Percentiles rank a stretch among this genome's conserved stretches.
Evolutionary conservation across 1,284 basidiomycete genomes (phyloP).

Genomic region (Nidula niveotomentosa): DNA sequence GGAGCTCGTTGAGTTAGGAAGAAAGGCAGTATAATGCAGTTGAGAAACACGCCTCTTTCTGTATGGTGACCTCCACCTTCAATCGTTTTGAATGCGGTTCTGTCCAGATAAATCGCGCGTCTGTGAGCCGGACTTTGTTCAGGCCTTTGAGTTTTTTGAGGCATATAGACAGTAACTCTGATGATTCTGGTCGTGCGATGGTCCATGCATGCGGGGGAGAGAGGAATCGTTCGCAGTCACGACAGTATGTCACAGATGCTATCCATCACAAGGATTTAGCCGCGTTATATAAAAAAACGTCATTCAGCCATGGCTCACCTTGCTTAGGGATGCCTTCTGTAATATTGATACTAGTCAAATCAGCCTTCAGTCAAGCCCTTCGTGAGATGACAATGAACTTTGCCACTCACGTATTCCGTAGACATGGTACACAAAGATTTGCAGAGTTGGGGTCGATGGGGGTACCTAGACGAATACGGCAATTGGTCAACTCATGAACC

Average conservation of each 20-base stretch:
- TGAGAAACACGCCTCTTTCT: conserved; percentile 80
- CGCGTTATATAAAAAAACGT: too few species aligned
- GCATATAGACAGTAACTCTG: conserved; percentile 90
- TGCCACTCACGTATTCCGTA: conserved; percentile 75
- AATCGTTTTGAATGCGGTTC: conserved; percentile 96
- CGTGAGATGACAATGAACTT: too few species aligned
- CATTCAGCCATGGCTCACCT: conserved; percentile 40
- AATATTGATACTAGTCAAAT: conserved; percentile 77
- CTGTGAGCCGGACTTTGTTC: conserved; percentile 92
- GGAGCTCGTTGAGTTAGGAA: neutral
- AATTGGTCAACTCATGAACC: conserved; percentile 5
- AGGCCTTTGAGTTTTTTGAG: conserved; percentile 94
- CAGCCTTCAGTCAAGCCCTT: neutral
- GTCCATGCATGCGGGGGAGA: conserved; percentile 91
- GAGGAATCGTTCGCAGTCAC: conserved; percentile 95
- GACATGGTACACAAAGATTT: conserved; percentile 92
- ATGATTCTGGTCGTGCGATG: conserved; percentile 85
- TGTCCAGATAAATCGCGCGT: conserved; percentile 99
- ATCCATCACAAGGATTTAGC: neutral
- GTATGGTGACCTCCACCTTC: conserved; percentile 93
- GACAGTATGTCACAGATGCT: conserved; percentile 92
- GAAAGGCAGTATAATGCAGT: neutral
- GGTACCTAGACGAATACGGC: conserved; percentile 51
- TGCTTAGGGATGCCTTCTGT: conserved; percentile 99
- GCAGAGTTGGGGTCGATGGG: conserved; percentile 96